phyloP scores from a whole-genome alignment of 2,329 filamentous ascomycete species.

The Sporothrix humicola region DNA sequence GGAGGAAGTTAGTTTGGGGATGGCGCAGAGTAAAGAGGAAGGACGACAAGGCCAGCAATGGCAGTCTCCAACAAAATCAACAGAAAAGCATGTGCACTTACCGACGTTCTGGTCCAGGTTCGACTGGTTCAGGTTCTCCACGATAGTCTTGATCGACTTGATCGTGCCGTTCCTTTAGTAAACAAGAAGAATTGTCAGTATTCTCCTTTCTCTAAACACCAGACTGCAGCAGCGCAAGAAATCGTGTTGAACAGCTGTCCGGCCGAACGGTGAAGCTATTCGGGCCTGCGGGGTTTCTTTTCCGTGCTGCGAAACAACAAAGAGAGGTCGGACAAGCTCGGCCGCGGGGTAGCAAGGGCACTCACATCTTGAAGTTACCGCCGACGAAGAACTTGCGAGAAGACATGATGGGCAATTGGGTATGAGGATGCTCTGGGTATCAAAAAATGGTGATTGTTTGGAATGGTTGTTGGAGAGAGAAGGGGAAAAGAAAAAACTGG shows the following conservation, averaged over 20 bases:
- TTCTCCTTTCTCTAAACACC: background rate
- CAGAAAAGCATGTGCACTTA: slow-evolving; percentile 51
- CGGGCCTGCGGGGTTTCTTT: slow-evolving; percentile 41
- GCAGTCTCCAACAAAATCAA: too few species aligned
- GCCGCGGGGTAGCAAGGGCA: slow-evolving; percentile 39
- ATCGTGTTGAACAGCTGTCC: background rate
- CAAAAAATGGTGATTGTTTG: slow-evolving; percentile 12
- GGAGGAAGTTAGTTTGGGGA: background rate
- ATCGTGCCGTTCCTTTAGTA: slow-evolving; percentile 83
- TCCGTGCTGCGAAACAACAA: slow-evolving; percentile 40
- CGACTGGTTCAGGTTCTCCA: slow-evolving; percentile 85
- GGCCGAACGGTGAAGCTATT: slow-evolving; percentile 37
- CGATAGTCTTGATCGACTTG: slow-evolving; percentile 87
- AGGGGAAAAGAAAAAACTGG: slow-evolving; percentile 9
- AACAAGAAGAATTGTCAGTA: slow-evolving; percentile 33
- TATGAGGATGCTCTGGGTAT: slow-evolving; percentile 8
- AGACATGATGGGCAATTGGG: slow-evolving; percentile 69
- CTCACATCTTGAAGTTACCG: slow-evolving; percentile 99
- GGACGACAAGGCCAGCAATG: too few species aligned
- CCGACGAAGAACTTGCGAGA: slow-evolving; percentile 95
- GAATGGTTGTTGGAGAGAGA: slow-evolving; percentile 6
- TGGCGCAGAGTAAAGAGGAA: too few species aligned
- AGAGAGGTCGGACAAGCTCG: slow-evolving; percentile 22
- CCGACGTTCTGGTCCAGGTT: slow-evolving; percentile 76
- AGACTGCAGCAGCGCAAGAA: background rate